Base-by-base conservation (phyloP, 371 early-diverging fungal genomes). In the Saksenaea oblongispora region DNA sequence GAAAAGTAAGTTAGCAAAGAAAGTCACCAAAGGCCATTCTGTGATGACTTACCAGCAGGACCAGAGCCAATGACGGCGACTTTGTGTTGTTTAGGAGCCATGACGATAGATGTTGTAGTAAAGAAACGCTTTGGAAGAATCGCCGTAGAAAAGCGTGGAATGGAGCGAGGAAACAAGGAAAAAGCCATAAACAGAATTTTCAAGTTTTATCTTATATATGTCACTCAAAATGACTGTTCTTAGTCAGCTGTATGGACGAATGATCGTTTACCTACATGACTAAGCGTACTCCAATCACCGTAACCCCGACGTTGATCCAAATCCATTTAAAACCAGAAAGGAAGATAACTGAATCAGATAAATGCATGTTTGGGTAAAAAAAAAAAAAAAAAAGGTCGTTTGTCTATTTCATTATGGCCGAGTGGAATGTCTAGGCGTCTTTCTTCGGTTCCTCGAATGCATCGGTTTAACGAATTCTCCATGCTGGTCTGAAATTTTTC, bases 1-100 rank as follows among this genome's bases (percentile, higher is more conserved):
- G 61, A 8, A 7, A 17, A 37, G 15, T 3, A 18, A 13, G 13
- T 41, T 15, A 41, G n/a, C 14, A 17, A 41, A n/a, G 14, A 41
- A 14, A 7, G 7, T 4, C 24, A 22, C 3, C 18, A 47, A 10
- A 3, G 18, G 22, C 0, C 3, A 22, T 18, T n/a, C n/a, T n/a
- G n/a, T n/a, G n/a, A n/a, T n/a, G n/a, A 47, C 51, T 47, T 77
- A 77, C 80, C 98, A 56, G 98, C 98, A 61, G 98, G 98, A 2
- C 98, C 97, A 14, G 95, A 94, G 61, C 98, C 93, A 54, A 93
- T 83, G 72, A 93, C 87, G 59, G 75, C 72, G 57, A 77, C 81
- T 65, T 66, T 73, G 57, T 70, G 78, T 58, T 80, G 81, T 67
- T 75, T 65, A 61, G 81, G 76, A 55, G 73, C 73, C 74, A 78